A percentile compares a stretch with the other conserved stretches of the same genome.
Evolutionary conservation across 2,329 filamentous ascomycete genomes (phyloP).

Genomic region (Fusarium proliferatum): DNA sequence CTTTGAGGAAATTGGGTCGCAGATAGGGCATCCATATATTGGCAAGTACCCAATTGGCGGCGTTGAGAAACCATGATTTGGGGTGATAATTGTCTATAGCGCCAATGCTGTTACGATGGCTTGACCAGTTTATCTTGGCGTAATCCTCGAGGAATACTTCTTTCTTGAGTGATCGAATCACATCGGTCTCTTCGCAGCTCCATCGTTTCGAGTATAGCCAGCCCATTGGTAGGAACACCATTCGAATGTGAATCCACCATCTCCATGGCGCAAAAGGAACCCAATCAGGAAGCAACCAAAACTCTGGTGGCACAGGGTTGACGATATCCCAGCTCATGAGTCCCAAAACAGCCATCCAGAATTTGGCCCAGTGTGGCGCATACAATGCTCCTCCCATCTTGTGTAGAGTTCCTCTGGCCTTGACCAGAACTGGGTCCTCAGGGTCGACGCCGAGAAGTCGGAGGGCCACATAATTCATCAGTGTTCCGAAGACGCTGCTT

Average conservation of each 20-base stretch:
- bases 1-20: conserved; percentile 71
- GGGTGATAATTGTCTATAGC: conserved; percentile 90
- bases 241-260: conserved; percentile 99
- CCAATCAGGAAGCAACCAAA: conserved; percentile 95
- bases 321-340: conserved; percentile 91
- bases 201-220: conserved; percentile 89
- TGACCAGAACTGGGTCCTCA: conserved; percentile 86
- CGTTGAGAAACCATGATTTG: conserved; percentile 85
- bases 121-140: conserved; percentile 79
- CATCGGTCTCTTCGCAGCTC: conserved; percentile 77
- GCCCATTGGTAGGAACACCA: conserved; percentile 93
- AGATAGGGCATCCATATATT: conserved; percentile 85
- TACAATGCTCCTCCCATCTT: conserved; percentile 86
- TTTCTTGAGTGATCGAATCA: conserved; percentile 78
- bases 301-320: conserved; percentile 91
- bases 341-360: conserved; percentile 88
- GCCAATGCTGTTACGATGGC: conserved; percentile 84
- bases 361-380: conserved; percentile 95
- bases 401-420: conserved; percentile 84
- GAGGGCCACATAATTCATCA: conserved; percentile 86
- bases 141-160: conserved; percentile 87
- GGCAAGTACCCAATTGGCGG: conserved; percentile 80
- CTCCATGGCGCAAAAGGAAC: conserved; percentile 89
- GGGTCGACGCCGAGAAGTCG: conserved; percentile 85
- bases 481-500: conserved; percentile 89